These are phyloP conservation scores for Maudiozyma saulgeensis DNA, from an alignment of 805 yeast genomes.

Conservation along the genomic window DNA sequence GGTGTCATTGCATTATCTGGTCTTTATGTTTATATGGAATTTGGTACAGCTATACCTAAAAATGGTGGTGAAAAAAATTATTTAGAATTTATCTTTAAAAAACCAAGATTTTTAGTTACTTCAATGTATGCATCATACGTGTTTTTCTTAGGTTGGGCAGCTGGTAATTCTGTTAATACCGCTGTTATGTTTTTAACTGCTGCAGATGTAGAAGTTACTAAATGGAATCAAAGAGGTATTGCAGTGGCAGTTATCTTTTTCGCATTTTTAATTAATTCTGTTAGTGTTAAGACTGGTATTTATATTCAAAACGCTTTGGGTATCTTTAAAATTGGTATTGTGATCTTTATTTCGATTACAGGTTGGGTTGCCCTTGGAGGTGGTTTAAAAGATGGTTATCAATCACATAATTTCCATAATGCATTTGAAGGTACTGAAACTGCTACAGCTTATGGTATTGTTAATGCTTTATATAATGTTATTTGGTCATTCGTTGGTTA, in stretches of 20 bases:
- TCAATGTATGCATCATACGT: constrained; percentile 61
- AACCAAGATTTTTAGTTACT: constrained; percentile 60
- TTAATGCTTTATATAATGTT: constrained; percentile 69
- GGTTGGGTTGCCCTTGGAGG: constrained; percentile 84
- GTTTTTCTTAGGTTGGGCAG: constrained; percentile 75
- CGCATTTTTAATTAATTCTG: constrained; percentile 53
- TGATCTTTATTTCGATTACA: constrained; percentile 58
- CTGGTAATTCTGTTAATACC: constrained; percentile 72
- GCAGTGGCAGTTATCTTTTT: constrained; percentile 68
- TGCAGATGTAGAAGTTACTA: constrained; percentile 54
- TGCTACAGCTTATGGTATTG: constrained; percentile 60
- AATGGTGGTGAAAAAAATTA: constrained; percentile 85
- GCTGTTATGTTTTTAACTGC: constrained; percentile 73
- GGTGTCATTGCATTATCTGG: constrained; percentile 57
- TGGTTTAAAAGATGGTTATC: constrained; percentile 42
- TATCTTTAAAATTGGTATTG: constrained; percentile 60
- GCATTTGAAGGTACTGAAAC: constrained; percentile 45
- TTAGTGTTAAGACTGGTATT: constrained; percentile 57
- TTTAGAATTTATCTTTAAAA: constrained; percentile 57
- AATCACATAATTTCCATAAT: constrained; percentile 51
- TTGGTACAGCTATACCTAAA: constrained; percentile 68
- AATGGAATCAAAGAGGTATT: constrained; percentile 71
- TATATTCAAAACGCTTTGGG: constrained; percentile 59
- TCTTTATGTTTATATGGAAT: constrained; percentile 65
- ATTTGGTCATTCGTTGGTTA: constrained; percentile 82